These are phyloP conservation scores for Sordariomycetes sp. DNA, from an alignment of 2,329 filamentous ascomycete genomes.

Conservation along the genomic window DNA sequence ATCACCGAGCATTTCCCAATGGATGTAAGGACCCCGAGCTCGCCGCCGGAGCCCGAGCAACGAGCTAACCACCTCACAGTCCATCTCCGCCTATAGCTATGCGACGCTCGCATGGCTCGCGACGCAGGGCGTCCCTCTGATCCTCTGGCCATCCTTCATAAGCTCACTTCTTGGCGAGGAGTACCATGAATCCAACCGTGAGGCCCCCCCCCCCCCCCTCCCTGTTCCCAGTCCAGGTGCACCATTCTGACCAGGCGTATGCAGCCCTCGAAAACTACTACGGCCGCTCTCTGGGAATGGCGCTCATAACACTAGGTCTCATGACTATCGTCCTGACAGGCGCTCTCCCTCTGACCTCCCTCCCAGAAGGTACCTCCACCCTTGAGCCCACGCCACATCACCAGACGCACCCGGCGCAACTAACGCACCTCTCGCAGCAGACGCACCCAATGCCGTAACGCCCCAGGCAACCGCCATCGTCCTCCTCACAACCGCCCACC, in stretches of 20 bases:
- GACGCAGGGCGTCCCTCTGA: slow-evolving; percentile 30
- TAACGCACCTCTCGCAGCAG: not conserved
- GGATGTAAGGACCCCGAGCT: slow-evolving; percentile 12
- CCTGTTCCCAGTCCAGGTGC: not conserved
- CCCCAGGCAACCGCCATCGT: slow-evolving; percentile 55
- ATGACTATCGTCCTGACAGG: slow-evolving; percentile 58
- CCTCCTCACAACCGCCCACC: slow-evolving; percentile 53
- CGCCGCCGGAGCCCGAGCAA: not conserved
- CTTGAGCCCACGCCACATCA: not conserved
- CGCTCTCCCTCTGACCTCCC: slow-evolving; percentile 49
- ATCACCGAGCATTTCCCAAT: slow-evolving; percentile 7
- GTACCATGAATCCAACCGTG: slow-evolving; percentile 17
- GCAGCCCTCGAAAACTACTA: slow-evolving; percentile 59
- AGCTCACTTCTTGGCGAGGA: slow-evolving; percentile 25
- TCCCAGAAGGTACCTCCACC: slow-evolving; percentile 20
- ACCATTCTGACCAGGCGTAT: slow-evolving; percentile 1
- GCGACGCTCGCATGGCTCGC: slow-evolving; percentile 37
- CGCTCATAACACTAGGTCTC: slow-evolving; percentile 50
- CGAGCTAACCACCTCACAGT: slow-evolving; percentile 15
- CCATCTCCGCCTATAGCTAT: slow-evolving; percentile 35
- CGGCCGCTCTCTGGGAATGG: slow-evolving; percentile 54
- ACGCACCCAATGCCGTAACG: slow-evolving; percentile 25
- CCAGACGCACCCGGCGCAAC: slow-evolving; percentile 1
- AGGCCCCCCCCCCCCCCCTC: slow-evolving; percentile 2
- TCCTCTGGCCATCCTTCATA: slow-evolving; percentile 33